Conservation (phyloP, 2,329 filamentous ascomycete species). For the Sporothrix dimorphospora region DNA sequence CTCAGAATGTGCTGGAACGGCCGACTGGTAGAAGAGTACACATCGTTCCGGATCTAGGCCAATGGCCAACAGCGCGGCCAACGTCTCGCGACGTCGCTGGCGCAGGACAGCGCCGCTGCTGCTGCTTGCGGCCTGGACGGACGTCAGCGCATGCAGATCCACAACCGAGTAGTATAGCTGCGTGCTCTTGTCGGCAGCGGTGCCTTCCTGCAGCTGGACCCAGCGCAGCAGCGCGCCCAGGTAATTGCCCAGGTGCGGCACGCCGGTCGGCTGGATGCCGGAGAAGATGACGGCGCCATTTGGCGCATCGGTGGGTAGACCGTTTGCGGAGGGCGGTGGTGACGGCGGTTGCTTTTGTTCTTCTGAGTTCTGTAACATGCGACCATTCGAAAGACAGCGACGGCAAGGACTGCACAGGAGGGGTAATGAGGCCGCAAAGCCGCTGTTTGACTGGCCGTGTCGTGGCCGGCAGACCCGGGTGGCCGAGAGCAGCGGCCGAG, state of each 20-base stretch:
- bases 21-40: constrained; percentile 63
- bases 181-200: constrained; percentile 44
- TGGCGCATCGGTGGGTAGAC: constrained; percentile 21
- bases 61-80: constrained; percentile 81
- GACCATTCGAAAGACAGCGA: constrained; percentile 28
- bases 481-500: constrained; percentile 4
- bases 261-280: constrained; percentile 93
- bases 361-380: constrained; percentile 8
- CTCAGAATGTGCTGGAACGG: constrained; percentile 80
- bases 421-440: background rate
- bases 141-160: constrained; percentile 89
- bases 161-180: constrained; percentile 84
- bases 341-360: background rate
- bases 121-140: constrained; percentile 40
- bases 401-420: constrained; percentile 16
- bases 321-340: constrained; percentile 16
- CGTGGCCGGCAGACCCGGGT: background rate
- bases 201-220: constrained; percentile 74
- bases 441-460: background rate
- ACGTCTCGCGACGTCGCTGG: constrained; percentile 69
- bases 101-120: constrained; percentile 56
- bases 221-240: constrained; percentile 86
- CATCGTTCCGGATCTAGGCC: constrained; percentile 78
- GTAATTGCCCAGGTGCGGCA: constrained; percentile 95
- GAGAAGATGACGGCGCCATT: constrained; percentile 71